Percentiles rank a stretch among this genome's conserved stretches.
Conservation (phyloP, 2,329 filamentous ascomycete species). For the Scytalidium sp. region DNA sequence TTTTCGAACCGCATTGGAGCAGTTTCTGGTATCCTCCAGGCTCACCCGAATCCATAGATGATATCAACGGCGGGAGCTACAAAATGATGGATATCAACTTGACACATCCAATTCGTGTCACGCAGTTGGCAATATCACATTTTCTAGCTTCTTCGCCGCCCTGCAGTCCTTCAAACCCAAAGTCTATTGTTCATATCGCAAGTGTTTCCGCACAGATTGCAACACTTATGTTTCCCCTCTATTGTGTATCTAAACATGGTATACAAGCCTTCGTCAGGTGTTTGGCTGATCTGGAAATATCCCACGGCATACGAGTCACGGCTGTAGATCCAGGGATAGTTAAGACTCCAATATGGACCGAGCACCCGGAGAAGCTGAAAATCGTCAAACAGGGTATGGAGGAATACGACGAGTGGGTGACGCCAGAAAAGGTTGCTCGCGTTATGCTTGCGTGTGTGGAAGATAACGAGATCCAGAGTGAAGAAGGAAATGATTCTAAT, state of each 20-base stretch:
- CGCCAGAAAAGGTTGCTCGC: conserved; percentile 35
- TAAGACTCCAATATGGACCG: conserved; percentile 14
- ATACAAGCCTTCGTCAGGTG: conserved; percentile 40
- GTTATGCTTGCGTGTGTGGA: conserved; percentile 38
- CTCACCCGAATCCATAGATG: neutral
- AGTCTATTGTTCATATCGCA: conserved; percentile 36
- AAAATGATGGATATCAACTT: conserved; percentile 45
- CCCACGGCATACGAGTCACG: conserved; percentile 34
- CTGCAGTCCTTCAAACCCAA: conserved; percentile 11
- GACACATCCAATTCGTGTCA: conserved; percentile 47
- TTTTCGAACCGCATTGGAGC: conserved; percentile 39
- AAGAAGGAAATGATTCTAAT: too few relatives aligned
- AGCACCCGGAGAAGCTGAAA: conserved; percentile 7
- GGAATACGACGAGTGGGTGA: conserved; percentile 37
- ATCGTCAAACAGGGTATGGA: conserved; percentile 12
- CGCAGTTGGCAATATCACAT: conserved; percentile 45
- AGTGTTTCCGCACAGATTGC: conserved; percentile 42
- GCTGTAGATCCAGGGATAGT: conserved; percentile 42
- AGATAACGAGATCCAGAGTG: conserved; percentile 21
- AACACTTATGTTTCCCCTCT: conserved; percentile 36
- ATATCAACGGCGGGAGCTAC: conserved; percentile 26
- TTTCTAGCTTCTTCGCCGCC: too few relatives aligned
- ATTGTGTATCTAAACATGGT: conserved; percentile 43
- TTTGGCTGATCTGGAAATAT: conserved; percentile 25
- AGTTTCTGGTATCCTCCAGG: conserved; percentile 47